Conservation (phyloP, 1,284 basidiomycete genomes). For the Cerioporus squamosus region DNA sequence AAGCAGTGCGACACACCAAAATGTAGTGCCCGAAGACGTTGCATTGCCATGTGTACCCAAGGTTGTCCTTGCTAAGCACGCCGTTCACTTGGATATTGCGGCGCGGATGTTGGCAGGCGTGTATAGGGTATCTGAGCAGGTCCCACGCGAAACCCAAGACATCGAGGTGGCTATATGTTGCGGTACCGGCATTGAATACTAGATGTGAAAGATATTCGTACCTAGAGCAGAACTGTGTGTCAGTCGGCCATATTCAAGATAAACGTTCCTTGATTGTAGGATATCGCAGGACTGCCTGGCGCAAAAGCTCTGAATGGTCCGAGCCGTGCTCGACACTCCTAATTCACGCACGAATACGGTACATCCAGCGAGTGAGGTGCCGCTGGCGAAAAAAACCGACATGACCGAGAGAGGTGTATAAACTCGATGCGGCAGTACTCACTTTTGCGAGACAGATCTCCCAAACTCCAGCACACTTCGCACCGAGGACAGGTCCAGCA, state of each 20-base stretch:
- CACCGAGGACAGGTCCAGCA: slow-evolving; percentile 69
- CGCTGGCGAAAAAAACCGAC: background rate
- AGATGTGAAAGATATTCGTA: slow-evolving; percentile 85
- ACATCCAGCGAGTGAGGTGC: background rate
- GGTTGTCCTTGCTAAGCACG: slow-evolving; percentile 66
- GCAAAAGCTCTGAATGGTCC: too few species aligned
- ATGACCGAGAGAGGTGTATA: too few species aligned
- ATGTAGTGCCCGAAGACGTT: slow-evolving; percentile 87
- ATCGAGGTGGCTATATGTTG: slow-evolving; percentile 63
- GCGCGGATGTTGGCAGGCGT: slow-evolving; percentile 58
- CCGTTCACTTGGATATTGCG: slow-evolving; percentile 70
- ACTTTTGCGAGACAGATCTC: slow-evolving; percentile 59
- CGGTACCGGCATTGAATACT: slow-evolving; percentile 83
- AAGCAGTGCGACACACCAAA: slow-evolving; percentile 56
- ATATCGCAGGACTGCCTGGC: too few species aligned
- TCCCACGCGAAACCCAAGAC: slow-evolving; percentile 57
- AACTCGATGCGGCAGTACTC: slow-evolving; percentile 29
- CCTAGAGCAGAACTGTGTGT: slow-evolving; percentile 43
- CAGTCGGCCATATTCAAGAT: too few species aligned
- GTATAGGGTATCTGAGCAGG: slow-evolving; percentile 50
- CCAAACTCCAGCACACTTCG: slow-evolving; percentile 70
- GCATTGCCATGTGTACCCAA: slow-evolving; percentile 86
- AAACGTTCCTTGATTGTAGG: too few species aligned
- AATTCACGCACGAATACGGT: too few species aligned
- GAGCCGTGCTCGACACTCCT: too few species aligned